A percentile compares a stretch with the other conserved stretches of the same genome.
These are phyloP conservation scores for Galerina sulciceps DNA, from an alignment of 768 basidiomycete species.

Conservation along the genomic window DNA sequence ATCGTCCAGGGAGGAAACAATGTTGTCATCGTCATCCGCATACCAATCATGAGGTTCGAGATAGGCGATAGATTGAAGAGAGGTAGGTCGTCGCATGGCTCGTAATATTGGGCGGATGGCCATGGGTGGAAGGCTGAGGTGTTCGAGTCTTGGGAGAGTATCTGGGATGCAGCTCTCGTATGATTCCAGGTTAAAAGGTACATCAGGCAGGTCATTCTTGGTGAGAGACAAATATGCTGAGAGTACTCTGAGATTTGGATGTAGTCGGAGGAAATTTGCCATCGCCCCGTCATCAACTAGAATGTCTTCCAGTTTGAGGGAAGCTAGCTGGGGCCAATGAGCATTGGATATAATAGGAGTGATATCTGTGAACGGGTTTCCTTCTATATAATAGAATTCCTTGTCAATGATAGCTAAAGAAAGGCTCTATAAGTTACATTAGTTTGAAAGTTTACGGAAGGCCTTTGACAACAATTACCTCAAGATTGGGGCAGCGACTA, in stretches of 20 bases:
- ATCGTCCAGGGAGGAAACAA: slow-evolving; percentile 14
- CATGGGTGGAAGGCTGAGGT: background rate
- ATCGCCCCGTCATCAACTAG: slow-evolving; percentile 11
- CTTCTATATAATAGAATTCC: slow-evolving; percentile 7
- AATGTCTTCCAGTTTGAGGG: slow-evolving; percentile 14
- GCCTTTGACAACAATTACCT: slow-evolving; percentile 7
- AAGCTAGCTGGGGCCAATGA: slow-evolving; percentile 8
- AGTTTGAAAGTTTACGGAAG: background rate
- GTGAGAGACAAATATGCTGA: slow-evolving; percentile 10
- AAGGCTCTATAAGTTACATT: slow-evolving; percentile 9
- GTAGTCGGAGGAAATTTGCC: slow-evolving; percentile 13
- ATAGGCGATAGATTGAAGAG: background rate
- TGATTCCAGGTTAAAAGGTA: slow-evolving; percentile 11
- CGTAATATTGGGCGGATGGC: slow-evolving; percentile 9
- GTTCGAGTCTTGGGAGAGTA: slow-evolving; percentile 10
- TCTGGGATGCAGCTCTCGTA: background rate
- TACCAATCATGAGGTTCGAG: slow-evolving; percentile 19
- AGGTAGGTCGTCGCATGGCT: slow-evolving; percentile 7
- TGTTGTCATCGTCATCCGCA: slow-evolving; percentile 9
- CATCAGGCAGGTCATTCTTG: slow-evolving; percentile 2
- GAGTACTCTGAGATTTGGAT: slow-evolving; percentile 11
- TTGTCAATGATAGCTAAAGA: slow-evolving; percentile 12
- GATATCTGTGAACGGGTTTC: slow-evolving; percentile 19
- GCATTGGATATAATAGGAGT: slow-evolving; percentile 8
- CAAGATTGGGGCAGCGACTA: slow-evolving; percentile 14